A percentile compares a stretch with the other conserved stretches of the same genome.
Conservation (phyloP, 2,329 filamentous ascomycete species). For the Alternaria sp. region DNA sequence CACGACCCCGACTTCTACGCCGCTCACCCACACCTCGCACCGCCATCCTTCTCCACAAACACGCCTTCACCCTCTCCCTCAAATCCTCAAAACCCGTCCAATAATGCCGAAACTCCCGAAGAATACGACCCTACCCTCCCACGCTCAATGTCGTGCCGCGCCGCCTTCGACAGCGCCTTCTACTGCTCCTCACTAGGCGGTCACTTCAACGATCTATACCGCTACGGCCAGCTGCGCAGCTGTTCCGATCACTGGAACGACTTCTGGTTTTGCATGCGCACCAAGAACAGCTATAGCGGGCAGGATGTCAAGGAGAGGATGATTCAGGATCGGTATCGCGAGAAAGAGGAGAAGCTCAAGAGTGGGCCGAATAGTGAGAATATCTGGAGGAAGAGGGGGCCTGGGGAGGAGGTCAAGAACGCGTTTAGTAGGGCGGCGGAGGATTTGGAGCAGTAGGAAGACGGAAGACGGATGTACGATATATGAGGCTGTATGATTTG, state of each 20-base stretch:
- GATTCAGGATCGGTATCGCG: slow-evolving; percentile 71
- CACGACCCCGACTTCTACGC: slow-evolving; percentile 61
- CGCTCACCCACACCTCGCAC: slow-evolving; percentile 59
- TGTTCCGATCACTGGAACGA: slow-evolving; percentile 90
- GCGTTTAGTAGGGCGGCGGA: slow-evolving; percentile 32
- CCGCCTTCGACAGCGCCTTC: slow-evolving; percentile 91
- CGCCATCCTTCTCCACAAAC: slow-evolving; percentile 24
- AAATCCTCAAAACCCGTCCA: neutral
- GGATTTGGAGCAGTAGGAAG: neutral
- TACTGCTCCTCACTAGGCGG: slow-evolving; percentile 91
- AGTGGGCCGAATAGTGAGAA: slow-evolving; percentile 82
- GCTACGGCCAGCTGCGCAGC: slow-evolving; percentile 75
- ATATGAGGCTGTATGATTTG: neutral
- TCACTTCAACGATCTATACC: slow-evolving; percentile 91
- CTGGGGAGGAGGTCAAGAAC: slow-evolving; percentile 32
- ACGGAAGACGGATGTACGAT: neutral
- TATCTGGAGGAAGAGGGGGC: slow-evolving; percentile 79
- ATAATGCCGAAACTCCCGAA: slow-evolving; percentile 15
- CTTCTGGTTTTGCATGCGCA: slow-evolving; percentile 98
- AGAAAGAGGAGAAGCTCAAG: slow-evolving; percentile 70
- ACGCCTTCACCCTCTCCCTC: slow-evolving; percentile 15
- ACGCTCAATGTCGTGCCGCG: slow-evolving; percentile 83
- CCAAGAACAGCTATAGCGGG: slow-evolving; percentile 65
- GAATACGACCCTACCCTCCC: slow-evolving; percentile 61
- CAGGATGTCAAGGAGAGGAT: slow-evolving; percentile 62